Evolutionary conservation across 2,329 filamentous ascomycete species (phyloP), one percentile per base, ranked within the genome.

Genomic region (Paraphaeosphaeria minitans): DNA sequence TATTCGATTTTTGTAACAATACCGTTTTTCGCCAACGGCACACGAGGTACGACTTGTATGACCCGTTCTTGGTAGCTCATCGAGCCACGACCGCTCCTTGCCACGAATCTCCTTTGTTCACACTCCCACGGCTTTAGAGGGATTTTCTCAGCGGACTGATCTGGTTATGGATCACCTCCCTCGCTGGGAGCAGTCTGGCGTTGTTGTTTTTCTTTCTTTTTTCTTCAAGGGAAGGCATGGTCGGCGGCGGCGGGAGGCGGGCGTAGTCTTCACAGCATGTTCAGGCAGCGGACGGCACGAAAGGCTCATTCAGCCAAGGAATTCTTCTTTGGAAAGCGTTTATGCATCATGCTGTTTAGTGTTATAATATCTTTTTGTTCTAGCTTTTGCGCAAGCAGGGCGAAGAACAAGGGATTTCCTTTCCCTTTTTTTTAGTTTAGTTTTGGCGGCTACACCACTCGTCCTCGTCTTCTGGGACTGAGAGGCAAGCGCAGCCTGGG

Each of bases 41-140:
- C 63, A 76, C 68, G 75, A 76, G 66, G 73, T 74, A 75, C 71
- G 73, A 75, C 68, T 51, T 75, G 72, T 74, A 76, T 72, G 74
- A 76, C 73, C 55, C 60, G 6, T 66, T 55, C 48, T 51, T 63
- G 65, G 64, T 60, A 60, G 59, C 59, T 69, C 54, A 67, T 66
- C 58, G 65, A 69, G 71, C 68, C 68, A 72, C 69, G 70, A 68
- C 59, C 67, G 60, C 66, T 73, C 66, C 61, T 68, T 74, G 60
- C 71, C 55, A 76, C 72, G 74, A 76, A 70, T 75, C 70, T 71
- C 68, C 60, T 76, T 67, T 76, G 72, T 75, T 47, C 24, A 48
- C 48, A 61, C 35, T 43, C 42, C 58, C 60, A 66, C 54, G 61
- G 65, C 62, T 58, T 53, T 69, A 71, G 69, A 72, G 62, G 55